These are phyloP conservation scores for Prunus yedoensis DNA, from an alignment of 331 rosid genomes.

Conservation along the genomic window DNA sequence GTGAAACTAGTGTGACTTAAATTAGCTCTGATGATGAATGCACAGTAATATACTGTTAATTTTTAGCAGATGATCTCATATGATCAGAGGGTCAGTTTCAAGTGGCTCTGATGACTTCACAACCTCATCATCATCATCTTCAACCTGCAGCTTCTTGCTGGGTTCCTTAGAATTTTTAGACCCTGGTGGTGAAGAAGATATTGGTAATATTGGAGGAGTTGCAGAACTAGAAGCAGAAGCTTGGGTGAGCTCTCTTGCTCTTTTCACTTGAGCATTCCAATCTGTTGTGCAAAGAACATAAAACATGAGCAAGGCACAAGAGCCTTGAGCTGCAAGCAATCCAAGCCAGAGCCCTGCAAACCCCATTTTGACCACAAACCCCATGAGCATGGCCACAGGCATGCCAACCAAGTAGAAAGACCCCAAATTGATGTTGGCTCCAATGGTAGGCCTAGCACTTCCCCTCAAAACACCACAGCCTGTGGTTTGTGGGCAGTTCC, in stretches of 20 bases:
- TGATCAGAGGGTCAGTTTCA: slow-evolving; percentile 73
- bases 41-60: background rate
- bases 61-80: background rate
- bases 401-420: slow-evolving; percentile 87
- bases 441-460: slow-evolving; percentile 75
- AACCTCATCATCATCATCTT: slow-evolving; percentile 26
- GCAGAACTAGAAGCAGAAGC: background rate
- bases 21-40: background rate
- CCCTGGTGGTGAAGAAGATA: slow-evolving; percentile 19
- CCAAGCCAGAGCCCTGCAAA: slow-evolving; percentile 94
- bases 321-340: slow-evolving; percentile 91
- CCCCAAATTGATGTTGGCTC: slow-evolving; percentile 84
- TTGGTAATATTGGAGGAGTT: slow-evolving; percentile 33
- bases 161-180: background rate
- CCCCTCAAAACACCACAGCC: slow-evolving; percentile 93
- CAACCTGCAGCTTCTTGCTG: slow-evolving; percentile 8
- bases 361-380: slow-evolving; percentile 62
- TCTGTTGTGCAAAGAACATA: slow-evolving; percentile 71
- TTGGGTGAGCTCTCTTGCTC: slow-evolving; percentile 62
- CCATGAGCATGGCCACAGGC: slow-evolving; percentile 76
- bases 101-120: slow-evolving; percentile 24
- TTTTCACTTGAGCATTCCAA: slow-evolving; percentile 60
- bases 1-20: background rate
- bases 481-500: slow-evolving; percentile 92
- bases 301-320: slow-evolving; percentile 76